Percentiles rank a stretch among this genome's conserved stretches.
Evolutionary conservation across 2,329 filamentous ascomycete species (phyloP).

Genomic region (Phaeophleospora eucalypticola): DNA sequence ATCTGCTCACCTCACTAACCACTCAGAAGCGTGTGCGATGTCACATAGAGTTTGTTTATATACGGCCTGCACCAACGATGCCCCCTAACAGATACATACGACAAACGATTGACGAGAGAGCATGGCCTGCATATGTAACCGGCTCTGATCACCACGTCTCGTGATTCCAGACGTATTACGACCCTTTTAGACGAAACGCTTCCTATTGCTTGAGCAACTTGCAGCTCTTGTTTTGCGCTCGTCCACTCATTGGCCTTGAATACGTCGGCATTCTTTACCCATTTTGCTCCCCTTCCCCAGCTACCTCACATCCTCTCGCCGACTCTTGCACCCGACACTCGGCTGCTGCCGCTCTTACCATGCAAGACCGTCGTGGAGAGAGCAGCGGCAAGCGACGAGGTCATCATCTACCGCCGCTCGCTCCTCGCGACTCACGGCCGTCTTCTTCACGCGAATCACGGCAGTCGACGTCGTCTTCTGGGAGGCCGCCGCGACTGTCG

Average conservation of each 20-base stretch:
- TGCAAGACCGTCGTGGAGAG: constrained; percentile 18
- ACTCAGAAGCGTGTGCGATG: not conserved
- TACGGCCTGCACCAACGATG: not conserved
- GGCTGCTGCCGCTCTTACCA: constrained; percentile 12
- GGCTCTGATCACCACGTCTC: not conserved
- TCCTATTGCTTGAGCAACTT: not conserved
- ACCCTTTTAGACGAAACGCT: too few relatives aligned
- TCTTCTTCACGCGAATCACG: constrained; percentile 25
- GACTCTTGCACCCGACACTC: constrained; percentile 3
- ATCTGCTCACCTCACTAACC: too few relatives aligned
- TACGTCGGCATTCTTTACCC: constrained; percentile 17
- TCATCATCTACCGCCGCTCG: constrained; percentile 33
- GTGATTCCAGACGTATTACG: not conserved
- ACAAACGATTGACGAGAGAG: too few relatives aligned
- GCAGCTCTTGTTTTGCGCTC: not conserved
- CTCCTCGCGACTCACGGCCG: constrained; percentile 23
- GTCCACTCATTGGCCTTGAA: constrained; percentile 11
- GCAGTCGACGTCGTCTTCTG: too few relatives aligned
- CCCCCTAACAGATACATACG: too few relatives aligned
- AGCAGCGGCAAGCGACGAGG: constrained; percentile 21
- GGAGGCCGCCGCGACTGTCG: constrained; percentile 42
- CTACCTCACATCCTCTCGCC: too few relatives aligned
- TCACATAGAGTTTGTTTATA: not conserved
- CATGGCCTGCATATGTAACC: not conserved
- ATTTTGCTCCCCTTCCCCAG: constrained; percentile 2